Conservation (phyloP, 805 yeast species). For the Alloascoidea africana region DNA sequence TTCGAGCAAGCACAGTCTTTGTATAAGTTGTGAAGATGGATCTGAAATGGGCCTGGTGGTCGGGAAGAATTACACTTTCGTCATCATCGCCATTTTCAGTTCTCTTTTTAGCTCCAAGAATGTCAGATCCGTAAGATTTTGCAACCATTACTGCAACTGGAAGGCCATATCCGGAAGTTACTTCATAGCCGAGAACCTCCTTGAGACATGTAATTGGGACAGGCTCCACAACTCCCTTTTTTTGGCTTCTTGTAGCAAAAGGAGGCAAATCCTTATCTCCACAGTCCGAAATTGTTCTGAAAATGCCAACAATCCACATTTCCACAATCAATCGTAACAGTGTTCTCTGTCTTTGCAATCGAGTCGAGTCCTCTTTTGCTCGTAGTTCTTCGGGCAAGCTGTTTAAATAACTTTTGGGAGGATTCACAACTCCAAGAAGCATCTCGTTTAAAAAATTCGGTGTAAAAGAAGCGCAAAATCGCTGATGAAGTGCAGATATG, state of each 20-base stretch:
- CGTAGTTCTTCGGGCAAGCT: constrained; percentile 13
- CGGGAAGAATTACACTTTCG: constrained; percentile 6
- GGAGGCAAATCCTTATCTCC: constrained; percentile 22
- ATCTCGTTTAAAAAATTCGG: constrained; percentile 26
- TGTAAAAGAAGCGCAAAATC: constrained; percentile 44
- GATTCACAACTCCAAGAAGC: constrained; percentile 12
- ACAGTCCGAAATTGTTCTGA: constrained; percentile 28
- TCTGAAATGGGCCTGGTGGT: constrained; percentile 12
- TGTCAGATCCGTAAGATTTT: constrained; percentile 47
- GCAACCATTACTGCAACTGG: constrained; percentile 20
- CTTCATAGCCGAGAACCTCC: constrained; percentile 27
- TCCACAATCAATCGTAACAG: constrained; percentile 41
- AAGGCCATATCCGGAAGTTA: constrained; percentile 7
- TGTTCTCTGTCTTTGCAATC: constrained; percentile 27
- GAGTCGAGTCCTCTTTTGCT: constrained; percentile 28
- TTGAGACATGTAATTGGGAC: constrained; percentile 27
- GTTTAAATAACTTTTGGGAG: constrained; percentile 9
- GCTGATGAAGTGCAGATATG: constrained; percentile 59
- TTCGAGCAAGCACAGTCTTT: constrained; percentile 26
- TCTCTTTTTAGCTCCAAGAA: constrained; percentile 47
- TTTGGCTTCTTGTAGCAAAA: constrained; percentile 21
- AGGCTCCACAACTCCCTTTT: constrained; percentile 16
- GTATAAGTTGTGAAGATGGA: constrained; percentile 31
- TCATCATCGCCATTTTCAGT: constrained; percentile 10
- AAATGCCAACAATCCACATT: constrained; percentile 39